These are phyloP conservation scores for Eimeria zaria DNA, from an alignment of 169 alveolate genomes.

Conservation along the genomic window DNA sequence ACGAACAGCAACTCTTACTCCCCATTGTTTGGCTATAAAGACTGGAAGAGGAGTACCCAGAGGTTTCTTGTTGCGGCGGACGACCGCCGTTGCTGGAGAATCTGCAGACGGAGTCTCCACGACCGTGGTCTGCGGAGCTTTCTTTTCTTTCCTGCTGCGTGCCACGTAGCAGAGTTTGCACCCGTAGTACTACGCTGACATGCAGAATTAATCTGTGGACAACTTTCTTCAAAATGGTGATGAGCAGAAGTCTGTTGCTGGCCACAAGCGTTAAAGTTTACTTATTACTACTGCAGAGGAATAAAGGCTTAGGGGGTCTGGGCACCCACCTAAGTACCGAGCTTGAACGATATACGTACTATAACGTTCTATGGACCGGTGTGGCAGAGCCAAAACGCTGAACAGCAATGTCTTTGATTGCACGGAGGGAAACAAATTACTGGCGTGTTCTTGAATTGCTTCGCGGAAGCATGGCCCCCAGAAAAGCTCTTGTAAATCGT, in stretches of 20 bases:
- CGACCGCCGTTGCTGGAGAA: slow-evolving; percentile 2
- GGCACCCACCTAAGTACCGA: neutral
- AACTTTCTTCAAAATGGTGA: neutral
- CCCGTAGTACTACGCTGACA: neutral
- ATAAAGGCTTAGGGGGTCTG: neutral
- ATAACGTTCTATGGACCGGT: neutral
- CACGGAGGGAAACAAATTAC: neutral
- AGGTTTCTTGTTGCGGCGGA: neutral
- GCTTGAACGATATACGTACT: neutral
- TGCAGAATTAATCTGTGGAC: neutral
- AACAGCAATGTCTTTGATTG: neutral
- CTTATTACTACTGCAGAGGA: neutral
- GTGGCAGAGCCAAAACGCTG: neutral
- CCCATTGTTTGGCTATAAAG: neutral
- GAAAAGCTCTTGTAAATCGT: slow-evolving; percentile 13
- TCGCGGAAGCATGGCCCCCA: slow-evolving; percentile 36
- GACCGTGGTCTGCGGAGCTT: neutral
- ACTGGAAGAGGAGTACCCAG: neutral
- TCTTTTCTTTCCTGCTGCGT: neutral
- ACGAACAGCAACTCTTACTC: neutral
- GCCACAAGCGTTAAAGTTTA: neutral
- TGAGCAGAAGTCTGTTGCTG: neutral
- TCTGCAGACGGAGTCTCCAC: neutral
- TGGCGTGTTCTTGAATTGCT: slow-evolving; percentile 49
- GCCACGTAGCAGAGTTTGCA: neutral